Conservation (phyloP, 2,329 filamentous ascomycete species). For the Fusarium longipes region DNA sequence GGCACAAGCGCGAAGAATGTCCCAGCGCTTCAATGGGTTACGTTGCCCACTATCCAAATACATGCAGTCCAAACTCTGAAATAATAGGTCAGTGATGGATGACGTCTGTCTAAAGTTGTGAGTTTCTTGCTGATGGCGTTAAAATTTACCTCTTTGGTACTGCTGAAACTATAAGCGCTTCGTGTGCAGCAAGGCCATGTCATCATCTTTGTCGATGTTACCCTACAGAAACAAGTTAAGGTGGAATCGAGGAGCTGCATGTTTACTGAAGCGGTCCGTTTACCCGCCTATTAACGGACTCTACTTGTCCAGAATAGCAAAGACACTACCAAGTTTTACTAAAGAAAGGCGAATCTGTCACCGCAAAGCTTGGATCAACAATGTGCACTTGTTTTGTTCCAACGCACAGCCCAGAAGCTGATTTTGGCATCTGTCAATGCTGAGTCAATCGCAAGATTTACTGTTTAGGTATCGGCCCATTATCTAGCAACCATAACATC, state of each 20-base stretch:
- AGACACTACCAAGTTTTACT: neutral
- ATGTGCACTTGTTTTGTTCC: neutral
- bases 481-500: neutral
- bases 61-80: neutral
- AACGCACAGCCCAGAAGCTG: neutral
- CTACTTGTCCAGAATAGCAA: too few relatives aligned
- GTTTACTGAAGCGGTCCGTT: constrained; percentile 1
- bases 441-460: constrained; percentile 3
- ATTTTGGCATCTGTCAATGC: neutral
- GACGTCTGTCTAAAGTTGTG: neutral
- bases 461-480: constrained; percentile 6
- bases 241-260: neutral
- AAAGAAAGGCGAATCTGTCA: neutral
- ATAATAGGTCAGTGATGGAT: neutral
- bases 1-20: neutral
- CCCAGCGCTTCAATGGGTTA: neutral
- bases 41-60: too few relatives aligned
- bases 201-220: neutral
- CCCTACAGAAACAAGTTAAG: neutral
- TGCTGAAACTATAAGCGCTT: constrained; percentile 14
- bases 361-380: neutral
- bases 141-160: neutral
- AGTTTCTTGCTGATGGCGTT: neutral
- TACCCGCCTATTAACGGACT: too few relatives aligned
- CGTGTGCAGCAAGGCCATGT: constrained; percentile 1